Conservation (phyloP, 2,329 filamentous ascomycete species). For the Ophiosphaerella korrae region DNA sequence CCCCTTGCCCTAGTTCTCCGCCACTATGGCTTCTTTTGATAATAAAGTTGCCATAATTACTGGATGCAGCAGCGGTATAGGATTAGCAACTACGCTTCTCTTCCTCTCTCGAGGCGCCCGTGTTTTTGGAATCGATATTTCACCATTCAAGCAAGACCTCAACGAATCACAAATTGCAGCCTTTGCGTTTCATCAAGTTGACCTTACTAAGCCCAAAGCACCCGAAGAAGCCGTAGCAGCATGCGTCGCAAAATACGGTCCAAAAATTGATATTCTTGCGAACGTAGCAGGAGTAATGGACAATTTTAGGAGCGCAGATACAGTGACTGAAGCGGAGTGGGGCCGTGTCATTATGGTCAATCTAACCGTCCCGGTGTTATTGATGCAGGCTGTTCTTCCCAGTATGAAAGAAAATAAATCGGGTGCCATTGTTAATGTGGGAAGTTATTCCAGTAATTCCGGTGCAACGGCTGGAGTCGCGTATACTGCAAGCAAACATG, state of each 20-base stretch:
- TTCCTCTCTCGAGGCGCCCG: slow-evolving; percentile 23
- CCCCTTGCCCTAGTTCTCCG: no score
- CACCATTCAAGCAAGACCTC: slow-evolving; percentile 14
- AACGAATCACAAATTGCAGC: neutral
- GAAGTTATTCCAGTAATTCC: slow-evolving; percentile 32
- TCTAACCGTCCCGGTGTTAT: slow-evolving; percentile 50
- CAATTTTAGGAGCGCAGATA: slow-evolving; percentile 46
- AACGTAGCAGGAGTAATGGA: slow-evolving; percentile 54
- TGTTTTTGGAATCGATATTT: slow-evolving; percentile 34
- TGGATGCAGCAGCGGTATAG: slow-evolving; percentile 32
- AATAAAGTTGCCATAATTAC: slow-evolving; percentile 31
- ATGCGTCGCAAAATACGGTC: slow-evolving; percentile 21
- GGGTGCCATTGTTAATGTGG: slow-evolving; percentile 52
- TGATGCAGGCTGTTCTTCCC: slow-evolving; percentile 53
- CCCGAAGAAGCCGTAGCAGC: slow-evolving; percentile 18
- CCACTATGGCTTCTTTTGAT: slow-evolving; percentile 11
- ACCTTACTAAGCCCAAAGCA: slow-evolving; percentile 18
- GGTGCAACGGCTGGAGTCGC: slow-evolving; percentile 51
- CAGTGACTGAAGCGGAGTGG: slow-evolving; percentile 48
- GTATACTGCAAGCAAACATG: slow-evolving; percentile 54
- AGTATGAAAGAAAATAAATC: slow-evolving; percentile 48
- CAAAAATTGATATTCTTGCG: slow-evolving; percentile 47
- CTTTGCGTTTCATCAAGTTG: slow-evolving; percentile 26
- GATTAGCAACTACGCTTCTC: slow-evolving; percentile 24
- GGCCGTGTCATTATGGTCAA: slow-evolving; percentile 50